Base-by-base conservation (phyloP, 2,329 filamentous ascomycete species). In the Fusarium citri region DNA sequence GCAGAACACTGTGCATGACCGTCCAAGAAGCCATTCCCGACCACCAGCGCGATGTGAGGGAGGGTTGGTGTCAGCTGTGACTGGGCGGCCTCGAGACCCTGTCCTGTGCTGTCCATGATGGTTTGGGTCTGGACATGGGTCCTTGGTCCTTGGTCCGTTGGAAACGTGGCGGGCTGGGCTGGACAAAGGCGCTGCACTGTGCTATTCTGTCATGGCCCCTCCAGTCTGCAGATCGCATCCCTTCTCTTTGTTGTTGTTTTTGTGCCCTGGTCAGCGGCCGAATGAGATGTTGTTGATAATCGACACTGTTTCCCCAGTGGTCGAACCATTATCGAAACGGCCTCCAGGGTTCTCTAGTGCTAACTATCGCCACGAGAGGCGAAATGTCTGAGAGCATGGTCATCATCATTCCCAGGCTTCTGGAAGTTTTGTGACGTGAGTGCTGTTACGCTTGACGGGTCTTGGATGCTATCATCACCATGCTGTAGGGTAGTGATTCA, bases 81-180 rank as follows among this genome's bases (percentile, higher is more conserved):
- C 67, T 75, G 73, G 72, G 59, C 63, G 63, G 72, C 60, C 59
- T 71, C 53, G 51, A 72, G 51, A 50, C 59, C 59, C 59, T 66
- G 58, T 40, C 60, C 56, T 46, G 55, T 49, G 59, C 59, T 60
- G 48, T 59, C 49, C 49, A 42, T 50, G 58, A 56, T 65, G 65
- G 58, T 51, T 69, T 65, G 58, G 55, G 50, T 67, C 65, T 72
- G 49, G 59, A 58, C 72, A 71, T 68, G 72, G 30, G 26, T 55
- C 30, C 41, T 37, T 47, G 30, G 26, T 55, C 30, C 41, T 37
- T 47, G 72, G 58, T 69, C 48, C 26, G 43, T 69, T 66, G 66
- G 70, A 73, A 74, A 74, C 72, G 72, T 74, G 72, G 72, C 72
- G 72, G 64, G 68, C 63, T 68, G 70, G 64, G 63, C 63, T 63